These are phyloP conservation scores for Solanum medicagineum DNA, from an alignment of 257 asterid genomes.

Conservation along the genomic window DNA sequence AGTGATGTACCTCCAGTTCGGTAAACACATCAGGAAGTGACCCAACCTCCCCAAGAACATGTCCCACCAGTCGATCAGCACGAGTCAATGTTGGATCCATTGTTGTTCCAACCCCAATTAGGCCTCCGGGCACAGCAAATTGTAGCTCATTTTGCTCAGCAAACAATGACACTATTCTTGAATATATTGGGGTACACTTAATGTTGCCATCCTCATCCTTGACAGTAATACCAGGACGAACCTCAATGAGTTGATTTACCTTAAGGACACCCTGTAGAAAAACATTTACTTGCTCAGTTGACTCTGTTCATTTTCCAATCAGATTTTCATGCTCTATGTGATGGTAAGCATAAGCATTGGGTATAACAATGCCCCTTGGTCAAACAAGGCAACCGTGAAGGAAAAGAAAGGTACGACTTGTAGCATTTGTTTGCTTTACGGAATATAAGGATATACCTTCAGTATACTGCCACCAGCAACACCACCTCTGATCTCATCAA, in stretches of 20 bases:
- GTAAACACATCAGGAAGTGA: conserved; percentile 84
- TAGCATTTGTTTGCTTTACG: background rate
- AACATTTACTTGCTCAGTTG: background rate
- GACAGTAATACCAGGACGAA: conserved; percentile 96
- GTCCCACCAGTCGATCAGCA: conserved; percentile 98
- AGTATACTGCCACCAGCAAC: conserved; percentile 99
- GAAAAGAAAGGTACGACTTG: background rate
- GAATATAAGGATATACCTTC: conserved; percentile 38
- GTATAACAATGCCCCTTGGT: background rate
- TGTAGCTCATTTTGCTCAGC: conserved; percentile 95
- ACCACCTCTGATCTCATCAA: conserved; percentile 93
- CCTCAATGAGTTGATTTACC: conserved; percentile 83
- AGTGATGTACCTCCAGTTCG: conserved; percentile 67
- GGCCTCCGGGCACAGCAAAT: conserved; percentile 99
- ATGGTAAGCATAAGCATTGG: background rate
- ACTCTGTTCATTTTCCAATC: background rate
- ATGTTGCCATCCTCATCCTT: conserved; percentile 84
- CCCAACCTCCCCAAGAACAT: conserved; percentile 98
- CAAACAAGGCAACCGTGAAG: background rate
- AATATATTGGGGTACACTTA: conserved; percentile 89
- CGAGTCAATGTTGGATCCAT: conserved; percentile 99
- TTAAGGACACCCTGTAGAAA: conserved; percentile 81
- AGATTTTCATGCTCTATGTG: background rate
- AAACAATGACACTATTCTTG: conserved; percentile 78
- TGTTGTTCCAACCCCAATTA: conserved; percentile 96